Percentiles rank a stretch among this genome's conserved stretches.
These are phyloP conservation scores for Amanita rubescens DNA, from an alignment of 768 basidiomycete genomes.

Conservation along the genomic window DNA sequence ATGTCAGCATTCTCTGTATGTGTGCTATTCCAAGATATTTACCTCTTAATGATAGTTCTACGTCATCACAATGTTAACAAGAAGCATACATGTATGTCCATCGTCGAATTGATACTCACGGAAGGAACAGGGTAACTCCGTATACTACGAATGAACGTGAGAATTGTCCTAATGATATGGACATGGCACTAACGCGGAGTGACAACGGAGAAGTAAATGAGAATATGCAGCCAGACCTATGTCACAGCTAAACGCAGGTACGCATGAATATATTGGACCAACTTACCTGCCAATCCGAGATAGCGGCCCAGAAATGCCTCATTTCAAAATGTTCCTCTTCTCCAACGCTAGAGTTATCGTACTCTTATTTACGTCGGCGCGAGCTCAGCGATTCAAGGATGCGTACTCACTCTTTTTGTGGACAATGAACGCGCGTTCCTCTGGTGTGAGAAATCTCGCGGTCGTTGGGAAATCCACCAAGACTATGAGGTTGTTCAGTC, in stretches of 20 bases:
- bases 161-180: not conserved
- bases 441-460: constrained; percentile 52
- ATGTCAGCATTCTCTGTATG: not conserved
- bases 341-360: constrained; percentile 49
- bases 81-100: constrained; percentile 32
- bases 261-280: not conserved
- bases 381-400: not conserved
- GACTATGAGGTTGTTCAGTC: constrained; percentile 24
- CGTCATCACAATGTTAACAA: not conserved
- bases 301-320: constrained; percentile 46
- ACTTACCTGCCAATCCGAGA: constrained; percentile 56
- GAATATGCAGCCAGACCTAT: constrained; percentile 46
- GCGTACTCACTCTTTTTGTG: constrained; percentile 44
- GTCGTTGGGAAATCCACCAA: constrained; percentile 57
- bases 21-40: not conserved
- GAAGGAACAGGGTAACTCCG: constrained; percentile 65
- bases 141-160: constrained; percentile 38
- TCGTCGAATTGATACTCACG: constrained; percentile 33
- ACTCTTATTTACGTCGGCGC: constrained; percentile 22
- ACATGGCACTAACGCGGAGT: constrained; percentile 47
- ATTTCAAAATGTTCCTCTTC: constrained; percentile 56
- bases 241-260: constrained; percentile 55
- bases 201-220: constrained; percentile 52
- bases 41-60: constrained; percentile 56
- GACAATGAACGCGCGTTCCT: constrained; percentile 49